A percentile compares a stretch with the other conserved stretches of the same genome.
Evolutionary conservation across 2,329 filamentous ascomycete genomes (phyloP).

Genomic region (Alternaria alternata): DNA sequence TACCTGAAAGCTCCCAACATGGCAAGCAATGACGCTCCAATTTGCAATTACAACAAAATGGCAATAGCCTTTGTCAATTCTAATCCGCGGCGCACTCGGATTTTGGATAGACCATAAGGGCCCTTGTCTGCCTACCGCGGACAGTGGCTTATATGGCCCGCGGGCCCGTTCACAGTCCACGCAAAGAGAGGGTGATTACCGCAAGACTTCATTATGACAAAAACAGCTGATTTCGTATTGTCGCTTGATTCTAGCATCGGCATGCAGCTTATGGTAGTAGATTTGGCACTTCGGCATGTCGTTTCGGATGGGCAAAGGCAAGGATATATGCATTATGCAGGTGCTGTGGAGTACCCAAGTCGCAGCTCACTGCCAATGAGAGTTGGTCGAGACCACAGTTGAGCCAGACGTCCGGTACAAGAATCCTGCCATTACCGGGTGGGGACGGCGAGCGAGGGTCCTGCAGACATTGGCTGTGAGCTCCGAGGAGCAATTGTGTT

Average conservation of each 20-base stretch:
- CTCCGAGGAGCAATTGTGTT: not conserved
- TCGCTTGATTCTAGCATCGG: constrained; percentile 11
- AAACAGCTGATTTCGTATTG: not conserved
- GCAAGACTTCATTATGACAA: not conserved
- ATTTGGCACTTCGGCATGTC: constrained; percentile 3
- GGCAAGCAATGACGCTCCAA: constrained; percentile 3
- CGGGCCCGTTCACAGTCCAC: not conserved
- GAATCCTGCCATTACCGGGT: not conserved
- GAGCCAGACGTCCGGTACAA: not conserved
- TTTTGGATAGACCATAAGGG: not conserved
- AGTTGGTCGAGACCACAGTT: not conserved
- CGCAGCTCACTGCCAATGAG: not conserved
- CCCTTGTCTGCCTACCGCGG: not conserved
- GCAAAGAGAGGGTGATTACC: not conserved
- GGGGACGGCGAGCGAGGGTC: not conserved
- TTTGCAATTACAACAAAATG: not conserved
- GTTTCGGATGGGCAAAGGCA: constrained; percentile 2
- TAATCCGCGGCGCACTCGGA: not conserved
- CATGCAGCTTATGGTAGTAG: not conserved
- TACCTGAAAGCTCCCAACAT: not conserved
- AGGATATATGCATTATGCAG: constrained; percentile 3
- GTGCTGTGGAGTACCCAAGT: constrained; percentile 1
- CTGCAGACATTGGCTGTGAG: not conserved
- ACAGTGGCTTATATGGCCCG: not conserved
- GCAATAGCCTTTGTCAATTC: not conserved